These are phyloP conservation scores for Xylaria sp. DNA, from an alignment of 2,329 filamentous ascomycete species.

Conservation along the genomic window DNA sequence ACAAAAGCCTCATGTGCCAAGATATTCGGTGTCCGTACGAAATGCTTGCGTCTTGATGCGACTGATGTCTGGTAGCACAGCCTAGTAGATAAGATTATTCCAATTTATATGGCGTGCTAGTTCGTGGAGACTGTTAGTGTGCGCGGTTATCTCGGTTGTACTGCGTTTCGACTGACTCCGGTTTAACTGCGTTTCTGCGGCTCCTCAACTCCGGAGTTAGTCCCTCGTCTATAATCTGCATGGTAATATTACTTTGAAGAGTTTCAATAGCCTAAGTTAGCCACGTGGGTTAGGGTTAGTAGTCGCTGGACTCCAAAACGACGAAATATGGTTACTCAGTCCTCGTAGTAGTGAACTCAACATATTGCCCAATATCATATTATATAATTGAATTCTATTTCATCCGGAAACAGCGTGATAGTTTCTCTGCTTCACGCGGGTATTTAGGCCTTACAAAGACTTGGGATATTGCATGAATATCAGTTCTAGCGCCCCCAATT, in stretches of 20 bases:
- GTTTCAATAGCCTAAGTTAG: neutral
- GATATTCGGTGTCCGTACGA: neutral
- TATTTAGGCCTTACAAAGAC: neutral
- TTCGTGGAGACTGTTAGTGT: neutral
- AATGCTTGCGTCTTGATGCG: neutral
- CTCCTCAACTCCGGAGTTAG: neutral
- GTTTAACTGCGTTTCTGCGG: neutral
- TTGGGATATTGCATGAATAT: neutral
- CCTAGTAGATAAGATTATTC: neutral
- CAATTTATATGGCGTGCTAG: neutral
- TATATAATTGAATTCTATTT: neutral
- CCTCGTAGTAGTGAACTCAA: neutral
- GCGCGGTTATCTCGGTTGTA: neutral
- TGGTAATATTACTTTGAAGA: neutral
- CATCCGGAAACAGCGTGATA: neutral
- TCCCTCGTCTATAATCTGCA: neutral
- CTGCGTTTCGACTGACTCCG: neutral
- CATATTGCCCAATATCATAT: neutral
- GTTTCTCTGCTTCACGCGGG: neutral
- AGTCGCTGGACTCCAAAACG: neutral
- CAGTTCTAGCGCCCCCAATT: neutral
- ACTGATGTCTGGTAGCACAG: neutral
- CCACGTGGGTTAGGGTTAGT: neutral
- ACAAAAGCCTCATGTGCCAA: neutral
- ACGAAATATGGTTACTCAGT: neutral